Percentiles rank a stretch among this genome's conserved stretches.
These are phyloP conservation scores for Guillardia theta DNA, from an alignment of 78 protist genomes.

Conservation along the genomic window DNA sequence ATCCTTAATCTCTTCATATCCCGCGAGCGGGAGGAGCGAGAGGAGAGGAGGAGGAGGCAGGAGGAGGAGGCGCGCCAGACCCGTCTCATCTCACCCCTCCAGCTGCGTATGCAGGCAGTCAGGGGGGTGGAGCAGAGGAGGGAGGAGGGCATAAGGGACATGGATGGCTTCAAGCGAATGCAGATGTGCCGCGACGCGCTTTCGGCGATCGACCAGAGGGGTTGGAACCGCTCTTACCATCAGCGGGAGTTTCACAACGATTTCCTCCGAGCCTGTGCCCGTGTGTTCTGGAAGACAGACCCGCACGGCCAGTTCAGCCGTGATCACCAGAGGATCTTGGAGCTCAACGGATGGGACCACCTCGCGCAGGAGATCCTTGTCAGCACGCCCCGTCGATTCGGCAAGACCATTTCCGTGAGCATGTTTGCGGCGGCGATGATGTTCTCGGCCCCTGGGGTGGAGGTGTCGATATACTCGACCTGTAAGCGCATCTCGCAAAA, in stretches of 20 bases:
- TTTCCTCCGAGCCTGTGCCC: not conserved
- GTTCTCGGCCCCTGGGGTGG: not conserved
- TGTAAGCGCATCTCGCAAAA: not conserved
- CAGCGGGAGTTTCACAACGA: not conserved
- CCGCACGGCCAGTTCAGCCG: not conserved
- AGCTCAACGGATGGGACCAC: not conserved
- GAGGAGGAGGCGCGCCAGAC: too few relatives aligned
- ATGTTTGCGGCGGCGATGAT: conserved; percentile 33
- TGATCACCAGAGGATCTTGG: not conserved
- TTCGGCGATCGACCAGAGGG: not conserved
- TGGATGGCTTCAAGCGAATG: not conserved
- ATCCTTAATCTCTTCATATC: too few relatives aligned
- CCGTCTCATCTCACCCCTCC: too few relatives aligned
- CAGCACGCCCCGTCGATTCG: not conserved
- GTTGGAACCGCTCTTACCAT: not conserved
- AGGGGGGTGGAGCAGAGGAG: too few relatives aligned
- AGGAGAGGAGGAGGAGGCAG: too few relatives aligned
- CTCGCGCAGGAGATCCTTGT: not conserved
- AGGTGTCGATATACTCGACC: not conserved
- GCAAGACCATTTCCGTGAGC: not conserved
- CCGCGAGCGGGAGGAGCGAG: too few relatives aligned
- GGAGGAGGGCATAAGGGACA: not conserved
- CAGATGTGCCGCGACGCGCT: not conserved
- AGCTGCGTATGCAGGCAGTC: too few relatives aligned
- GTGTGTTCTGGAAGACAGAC: not conserved